Evolutionary conservation across 208 protist genomes (phyloP), one percentile per base, ranked within the genome.

Genomic region (Balamuthia mandrillaris): DNA sequence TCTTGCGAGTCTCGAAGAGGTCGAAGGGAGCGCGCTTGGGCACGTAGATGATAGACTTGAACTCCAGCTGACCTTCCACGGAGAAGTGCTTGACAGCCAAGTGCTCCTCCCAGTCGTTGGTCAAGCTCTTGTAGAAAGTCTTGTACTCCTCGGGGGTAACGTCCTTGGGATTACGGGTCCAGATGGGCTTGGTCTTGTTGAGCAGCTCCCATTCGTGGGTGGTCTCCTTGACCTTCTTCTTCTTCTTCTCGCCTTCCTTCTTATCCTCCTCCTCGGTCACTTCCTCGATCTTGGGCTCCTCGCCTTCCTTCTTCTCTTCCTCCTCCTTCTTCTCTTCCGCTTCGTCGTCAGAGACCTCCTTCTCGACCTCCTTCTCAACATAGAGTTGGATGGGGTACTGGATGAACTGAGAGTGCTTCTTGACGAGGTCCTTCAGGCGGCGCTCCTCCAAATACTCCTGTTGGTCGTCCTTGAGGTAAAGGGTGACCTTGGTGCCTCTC

Each of bases 341-440:
- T 51, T 95, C 95, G 44, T 96, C 94, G 27, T 98, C 95, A 56
- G 97, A 94, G 75, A 98, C 96, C 54, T 97, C 96, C 47, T 97
- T 94, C 90, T 98, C 96, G 82, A 94, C 95, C 88, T 98, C 96
- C 93, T 98, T 98, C 88, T 96, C 93, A 37, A 96, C 90, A 74
- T 93, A 93, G 14, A 99, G 91, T 31, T 89, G 91, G 91, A 99
- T 99, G 81, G 98, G 98, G 92, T 98, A 99, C 84, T 94, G 91
- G 90, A 99, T 99, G 95, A 99, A 99, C 93, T 99, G 95, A 81
- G 96, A 98, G 96, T 99, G 97, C 94, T 98, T 99, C 95, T 99
- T 99, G 85, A 99, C 95, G 70, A 99, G 91, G 52, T 99, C 97
- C 93, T 98, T 98, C 56, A 99, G 87, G 39, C 81, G 60, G 65